Evolutionary conservation across 192 early-diverging fungal species (phyloP), one percentile per base, ranked within the genome.

Genomic region (Oehlia diaphana): DNA sequence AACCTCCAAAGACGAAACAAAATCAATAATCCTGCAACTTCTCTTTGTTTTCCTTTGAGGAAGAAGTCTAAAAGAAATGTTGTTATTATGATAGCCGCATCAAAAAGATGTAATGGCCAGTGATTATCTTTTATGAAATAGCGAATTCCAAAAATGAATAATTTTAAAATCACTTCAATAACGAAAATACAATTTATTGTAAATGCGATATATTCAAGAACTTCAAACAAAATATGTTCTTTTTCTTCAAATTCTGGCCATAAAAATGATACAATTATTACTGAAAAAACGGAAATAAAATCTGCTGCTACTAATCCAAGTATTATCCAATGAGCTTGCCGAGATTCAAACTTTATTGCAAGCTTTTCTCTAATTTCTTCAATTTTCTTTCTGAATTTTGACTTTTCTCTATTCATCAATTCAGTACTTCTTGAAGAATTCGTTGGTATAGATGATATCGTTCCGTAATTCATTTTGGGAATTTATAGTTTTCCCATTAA

Each of bases 1-100:
- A 89, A 39, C 73, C 88, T 80, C 89, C 89, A 90, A 19, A 89
- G 77, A 78, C 89, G 86, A 78, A 90, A 88, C 47, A 89, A 82
- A 44, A 90, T 86, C 67, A 90, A 79, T 6, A 90, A 80, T 33
- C 85, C 82, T 10, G 84, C 86, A 23, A 89, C 79, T 68, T 90
- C 88, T 64, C 87, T 81, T 35, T 89, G 85, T 8, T 86, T 87
- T 72, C 89, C 89, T 49, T 73, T 80, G 28, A 90, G 80, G n/a
- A 82, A 79, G 19, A 90, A 61, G 61, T 90, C 89, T 9, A 90
- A 62, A 19, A 87, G 26, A 78, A 90, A 86, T 7, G 86, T 89
- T 26, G 85, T 80, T 16, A 84, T 73, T 31, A 90, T 84, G 7
- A 90, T 86, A 49, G 80, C 10, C 4, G 84, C 85, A 82, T 90